Base-by-base conservation (phyloP, 139 green algal genomes). In the Closterium sp. region DNA sequence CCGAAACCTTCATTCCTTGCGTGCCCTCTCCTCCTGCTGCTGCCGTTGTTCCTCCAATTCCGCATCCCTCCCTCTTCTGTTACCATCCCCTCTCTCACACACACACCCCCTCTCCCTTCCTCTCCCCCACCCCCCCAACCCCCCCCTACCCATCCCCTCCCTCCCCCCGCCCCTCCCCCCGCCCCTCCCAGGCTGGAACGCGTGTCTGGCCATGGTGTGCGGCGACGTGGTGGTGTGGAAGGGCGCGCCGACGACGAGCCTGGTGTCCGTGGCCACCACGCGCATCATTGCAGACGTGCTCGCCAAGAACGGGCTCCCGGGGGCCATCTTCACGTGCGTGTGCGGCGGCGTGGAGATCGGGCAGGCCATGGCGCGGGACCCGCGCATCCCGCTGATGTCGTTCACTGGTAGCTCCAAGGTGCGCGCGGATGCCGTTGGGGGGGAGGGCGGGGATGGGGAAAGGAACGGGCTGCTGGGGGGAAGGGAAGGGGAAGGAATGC, bases 261-360 rank as follows among this genome's bases (percentile, higher is more conserved):
- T 93, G 34, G 81, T 93, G 21, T 76, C 38, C 38, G 35, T 91
- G 30, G 91, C 86, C 38, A 93, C 87, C 9, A 91, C 91, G n/a
- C 84, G 30, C 19, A 88, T 93, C 66, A 66, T 91, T 8, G 86
- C 38, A 6, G 32, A 88, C 31, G 86, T 93, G 76, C 83, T 93
- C 86, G 43, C 33, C 25, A 8, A 23, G 19, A 93, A 93, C 64
- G 55, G 34, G 21, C 86, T 93, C 32, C 90, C 90, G 25, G 86
- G 90, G 19, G 90, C 16, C 85, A 88, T 93, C 86, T 93, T 93
- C 66, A 69, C 86, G n/a, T 91, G 86, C 86, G 34, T 93, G 28
- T 93, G 90, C 85, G 90, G 90, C 23, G 90, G 90, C n/a, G 34
- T 85, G 4, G 90, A 93, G 25, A 91, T 93, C 36, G 90, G 90